Percentiles rank a stretch among this genome's conserved stretches.
These are phyloP conservation scores for Emmonsia crescens DNA, from an alignment of 2,329 filamentous ascomycete genomes.

Conservation along the genomic window DNA sequence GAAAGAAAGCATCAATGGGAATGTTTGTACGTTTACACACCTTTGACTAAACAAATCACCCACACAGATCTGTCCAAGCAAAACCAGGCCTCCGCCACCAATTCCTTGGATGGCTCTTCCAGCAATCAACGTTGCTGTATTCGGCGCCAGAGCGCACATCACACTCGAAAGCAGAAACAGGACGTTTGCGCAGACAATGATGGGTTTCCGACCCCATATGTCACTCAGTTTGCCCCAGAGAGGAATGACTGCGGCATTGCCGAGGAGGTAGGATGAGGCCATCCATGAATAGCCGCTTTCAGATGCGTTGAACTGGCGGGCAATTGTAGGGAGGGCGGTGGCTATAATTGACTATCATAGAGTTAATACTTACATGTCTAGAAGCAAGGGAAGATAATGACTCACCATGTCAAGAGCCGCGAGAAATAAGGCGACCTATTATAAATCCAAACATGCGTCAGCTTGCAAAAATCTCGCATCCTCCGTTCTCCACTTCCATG, in stretches of 20 bases:
- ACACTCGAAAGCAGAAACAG: constrained; percentile 54
- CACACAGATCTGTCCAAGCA: constrained; percentile 53
- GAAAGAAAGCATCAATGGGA: background rate
- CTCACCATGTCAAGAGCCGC: constrained; percentile 48
- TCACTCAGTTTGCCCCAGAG: constrained; percentile 54
- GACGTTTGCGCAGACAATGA: constrained; percentile 50
- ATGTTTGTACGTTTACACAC: constrained; percentile 16
- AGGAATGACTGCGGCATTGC: constrained; percentile 33
- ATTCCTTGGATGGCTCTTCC: constrained; percentile 53
- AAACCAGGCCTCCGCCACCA: constrained; percentile 52
- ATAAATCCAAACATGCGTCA: background rate
- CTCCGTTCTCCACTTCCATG: background rate
- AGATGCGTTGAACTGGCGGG: constrained; percentile 23
- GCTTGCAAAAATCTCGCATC: background rate
- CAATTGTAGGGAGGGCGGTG: constrained; percentile 27
- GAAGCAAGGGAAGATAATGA: background rate
- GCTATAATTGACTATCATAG: constrained; percentile 22
- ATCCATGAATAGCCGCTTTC: constrained; percentile 29
- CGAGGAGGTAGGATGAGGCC: constrained; percentile 27
- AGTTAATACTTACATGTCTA: background rate
- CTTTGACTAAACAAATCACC: constrained; percentile 53
- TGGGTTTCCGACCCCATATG: constrained; percentile 56
- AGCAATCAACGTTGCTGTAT: constrained; percentile 51
- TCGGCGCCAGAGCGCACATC: constrained; percentile 46
- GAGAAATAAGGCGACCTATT: constrained; percentile 47